phyloP scores from a whole-genome alignment of 2,329 filamentous ascomycete species.

The Aureobasidium sp. region DNA sequence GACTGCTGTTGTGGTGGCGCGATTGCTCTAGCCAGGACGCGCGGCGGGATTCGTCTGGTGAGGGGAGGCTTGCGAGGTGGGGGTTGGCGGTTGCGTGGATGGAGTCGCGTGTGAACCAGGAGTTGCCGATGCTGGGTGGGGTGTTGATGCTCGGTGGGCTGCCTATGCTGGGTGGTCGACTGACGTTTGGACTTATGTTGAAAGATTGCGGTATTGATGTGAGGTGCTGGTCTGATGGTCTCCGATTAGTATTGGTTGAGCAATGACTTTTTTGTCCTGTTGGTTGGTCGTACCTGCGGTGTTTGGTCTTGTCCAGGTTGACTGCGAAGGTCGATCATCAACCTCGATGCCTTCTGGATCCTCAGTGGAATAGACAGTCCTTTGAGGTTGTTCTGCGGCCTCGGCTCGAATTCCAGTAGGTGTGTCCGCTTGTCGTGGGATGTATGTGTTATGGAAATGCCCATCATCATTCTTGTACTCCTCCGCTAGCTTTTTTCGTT shows the following conservation, averaged over 20 bases:
- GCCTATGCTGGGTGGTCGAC: background rate
- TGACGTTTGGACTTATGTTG: background rate
- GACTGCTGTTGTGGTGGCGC: background rate
- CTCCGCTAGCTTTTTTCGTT: background rate
- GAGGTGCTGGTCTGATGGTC: background rate
- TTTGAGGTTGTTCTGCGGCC: background rate
- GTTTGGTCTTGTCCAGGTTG: background rate
- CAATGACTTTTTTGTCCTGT: too few species aligned
- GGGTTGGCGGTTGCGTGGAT: background rate
- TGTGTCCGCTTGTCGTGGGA: background rate
- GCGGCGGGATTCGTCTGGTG: background rate
- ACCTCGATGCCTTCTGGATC: conserved; percentile 1
- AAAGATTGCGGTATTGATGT: background rate
- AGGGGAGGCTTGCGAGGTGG: background rate
- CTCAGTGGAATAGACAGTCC: background rate
- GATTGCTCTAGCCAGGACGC: background rate
- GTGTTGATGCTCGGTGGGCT: background rate
- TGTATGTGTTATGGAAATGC: background rate
- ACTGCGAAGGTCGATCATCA: background rate
- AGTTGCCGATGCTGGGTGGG: background rate
- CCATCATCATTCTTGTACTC: background rate
- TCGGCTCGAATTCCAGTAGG: background rate
- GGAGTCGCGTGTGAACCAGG: conserved; percentile 7
- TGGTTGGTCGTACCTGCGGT: background rate
- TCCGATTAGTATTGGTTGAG: background rate